Evolutionary conservation across 1,139 yeast species (phyloP).

Genomic region (Kodamaea suecica): DNA sequence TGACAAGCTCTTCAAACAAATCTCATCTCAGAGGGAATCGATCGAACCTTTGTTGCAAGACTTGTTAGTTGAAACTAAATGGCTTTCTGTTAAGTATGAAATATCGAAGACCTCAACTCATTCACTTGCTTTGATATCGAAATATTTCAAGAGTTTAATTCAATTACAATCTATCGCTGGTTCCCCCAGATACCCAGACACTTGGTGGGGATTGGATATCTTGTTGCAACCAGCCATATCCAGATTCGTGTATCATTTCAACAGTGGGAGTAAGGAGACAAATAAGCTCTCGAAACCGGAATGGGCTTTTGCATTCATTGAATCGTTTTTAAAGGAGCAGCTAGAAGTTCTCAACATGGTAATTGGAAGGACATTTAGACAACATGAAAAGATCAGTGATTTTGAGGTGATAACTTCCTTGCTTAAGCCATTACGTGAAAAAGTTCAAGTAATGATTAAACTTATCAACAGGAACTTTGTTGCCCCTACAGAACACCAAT

Average conservation of each 20-base stretch:
- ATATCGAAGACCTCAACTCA: slow-evolving; percentile 3
- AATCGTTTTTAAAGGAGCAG: slow-evolving; percentile 49
- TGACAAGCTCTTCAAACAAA: slow-evolving; percentile 1
- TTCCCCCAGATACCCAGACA: slow-evolving; percentile 37
- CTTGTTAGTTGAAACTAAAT: slow-evolving; percentile 7
- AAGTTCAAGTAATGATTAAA: slow-evolving; percentile 33
- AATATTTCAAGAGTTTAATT: slow-evolving; percentile 22
- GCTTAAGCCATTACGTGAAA: slow-evolving; percentile 49
- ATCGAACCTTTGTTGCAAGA: slow-evolving; percentile 6
- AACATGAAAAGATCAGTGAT: slow-evolving; percentile 28
- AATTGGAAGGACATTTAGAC: slow-evolving; percentile 31
- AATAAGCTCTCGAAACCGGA: slow-evolving; percentile 76
- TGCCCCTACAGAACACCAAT: slow-evolving; percentile 1
- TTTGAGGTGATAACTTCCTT: slow-evolving; percentile 57
- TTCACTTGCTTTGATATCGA: slow-evolving; percentile 3
- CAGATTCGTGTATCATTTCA: slow-evolving; percentile 76
- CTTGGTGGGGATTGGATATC: slow-evolving; percentile 58
- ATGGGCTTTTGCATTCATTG: slow-evolving; percentile 63
- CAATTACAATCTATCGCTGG: slow-evolving; percentile 35
- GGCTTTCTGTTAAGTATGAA: slow-evolving; percentile 8
- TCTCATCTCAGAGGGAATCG: slow-evolving; percentile 1
- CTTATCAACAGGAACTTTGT: slow-evolving; percentile 28
- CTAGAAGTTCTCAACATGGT: slow-evolving; percentile 32
- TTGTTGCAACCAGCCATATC: slow-evolving; percentile 55
- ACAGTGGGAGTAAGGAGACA: slow-evolving; percentile 51